Evolutionary conservation across 768 basidiomycete species (phyloP), one percentile per base, ranked within the genome.

Genomic region (Suillus lakei): DNA sequence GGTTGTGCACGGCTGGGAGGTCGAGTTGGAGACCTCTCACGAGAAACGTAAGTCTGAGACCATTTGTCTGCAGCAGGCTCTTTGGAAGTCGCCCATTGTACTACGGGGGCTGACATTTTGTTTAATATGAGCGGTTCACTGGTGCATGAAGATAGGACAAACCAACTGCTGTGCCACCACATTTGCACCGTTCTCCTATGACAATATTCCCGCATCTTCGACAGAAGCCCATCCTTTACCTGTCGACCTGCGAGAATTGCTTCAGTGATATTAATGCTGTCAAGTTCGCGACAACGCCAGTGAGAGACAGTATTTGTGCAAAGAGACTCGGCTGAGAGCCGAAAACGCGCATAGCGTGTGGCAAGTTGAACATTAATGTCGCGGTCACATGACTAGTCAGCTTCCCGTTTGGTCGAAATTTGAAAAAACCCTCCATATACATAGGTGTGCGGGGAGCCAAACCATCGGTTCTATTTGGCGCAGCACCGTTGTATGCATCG

Each of bases 201-300:
- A 94, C 92, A 65, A 95, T 93, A 67, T 94, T 91, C 64, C 93
- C 93, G 72, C 93, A 95, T 74, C 91, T 83, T 65, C 91, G 85
- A 80, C 93, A 95, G 72, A 95, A 95, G 28, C 90, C 91, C 93
- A 95, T 95, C 32, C 28, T 58, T 50, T 32, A 58, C 34, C 50
- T 26, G 46, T 46, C n/a, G 9, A 46, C 26, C 48, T 63, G 13
- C 38, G 2, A 58, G 7, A 12, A 34, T 32, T 18, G 21, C 9
- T 61, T 36, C 26, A 53, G 51, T 38, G 28, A 41, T 32, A 51
- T 41, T 38, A 28, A 30, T 32, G 23, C 10, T 9, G 32, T n/a
- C 43, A 30, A 55, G 53, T n/a, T 67, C 43, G 18, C 38, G 26
- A 60, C 61, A n/a, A 50, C n/a, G 28, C 8, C 48, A 30, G 58